phyloP scores from a whole-genome alignment of 257 asterid species.

The Lithospermum erythrorhizon region DNA sequence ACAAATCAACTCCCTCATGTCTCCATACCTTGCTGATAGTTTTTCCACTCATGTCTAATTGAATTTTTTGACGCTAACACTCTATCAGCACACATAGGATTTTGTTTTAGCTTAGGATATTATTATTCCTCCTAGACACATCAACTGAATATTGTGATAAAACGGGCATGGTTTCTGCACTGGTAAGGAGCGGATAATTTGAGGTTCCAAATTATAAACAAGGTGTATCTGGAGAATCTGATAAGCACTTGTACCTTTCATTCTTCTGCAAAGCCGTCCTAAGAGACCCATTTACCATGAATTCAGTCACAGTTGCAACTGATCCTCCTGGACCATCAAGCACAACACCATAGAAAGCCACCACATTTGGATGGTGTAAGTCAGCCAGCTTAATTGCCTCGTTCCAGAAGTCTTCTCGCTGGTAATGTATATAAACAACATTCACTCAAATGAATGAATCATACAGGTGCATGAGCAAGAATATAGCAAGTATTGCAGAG shows the following conservation, averaged over 20 bases:
- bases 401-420: constrained; percentile 99
- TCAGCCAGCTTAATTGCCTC: constrained; percentile 97
- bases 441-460: background rate
- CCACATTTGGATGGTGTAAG: constrained; percentile 98
- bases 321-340: constrained; percentile 94
- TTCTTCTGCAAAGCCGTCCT: constrained; percentile 83
- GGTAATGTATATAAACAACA: background rate
- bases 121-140: background rate
- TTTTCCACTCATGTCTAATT: no score
- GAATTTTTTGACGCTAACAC: no score
- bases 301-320: constrained; percentile 94
- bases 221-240: background rate
- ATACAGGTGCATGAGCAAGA: background rate
- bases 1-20: no score
- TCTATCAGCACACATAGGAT: no score
- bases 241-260: constrained; percentile 45
- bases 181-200: background rate
- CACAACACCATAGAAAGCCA: constrained; percentile 96
- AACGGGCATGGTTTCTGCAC: background rate
- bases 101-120: background rate
- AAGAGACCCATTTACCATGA: constrained; percentile 94
- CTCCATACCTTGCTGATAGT: no score
- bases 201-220: background rate
- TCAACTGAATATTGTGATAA: no score
- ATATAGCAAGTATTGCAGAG: background rate